These are phyloP conservation scores for Aspergillus sparsus DNA, from an alignment of 495 filamentous ascomycete genomes.

Conservation along the genomic window DNA sequence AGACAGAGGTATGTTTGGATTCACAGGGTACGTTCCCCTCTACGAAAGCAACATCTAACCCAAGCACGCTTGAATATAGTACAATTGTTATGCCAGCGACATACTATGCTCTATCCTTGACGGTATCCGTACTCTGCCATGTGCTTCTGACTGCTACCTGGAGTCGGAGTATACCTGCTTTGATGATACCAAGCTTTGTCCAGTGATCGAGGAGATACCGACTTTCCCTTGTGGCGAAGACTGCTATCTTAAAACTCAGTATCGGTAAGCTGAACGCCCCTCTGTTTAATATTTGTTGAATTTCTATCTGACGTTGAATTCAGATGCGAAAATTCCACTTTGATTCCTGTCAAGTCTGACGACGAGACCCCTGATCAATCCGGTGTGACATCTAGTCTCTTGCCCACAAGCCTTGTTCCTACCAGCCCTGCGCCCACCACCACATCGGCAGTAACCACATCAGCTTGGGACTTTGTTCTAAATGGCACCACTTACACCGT, in stretches of 20 bases:
- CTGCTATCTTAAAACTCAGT: neutral
- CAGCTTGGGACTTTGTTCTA: neutral
- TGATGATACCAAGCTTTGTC: constrained; percentile 1
- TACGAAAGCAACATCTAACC: neutral
- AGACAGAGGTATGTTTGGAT: neutral
- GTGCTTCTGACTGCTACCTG: neutral
- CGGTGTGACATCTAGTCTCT: neutral
- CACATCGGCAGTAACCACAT: neutral
- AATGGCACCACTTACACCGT: neutral
- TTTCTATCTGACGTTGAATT: neutral
- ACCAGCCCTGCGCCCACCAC: neutral
- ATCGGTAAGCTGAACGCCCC: neutral
- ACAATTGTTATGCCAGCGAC: neutral
- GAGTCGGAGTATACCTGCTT: neutral
- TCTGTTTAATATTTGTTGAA: neutral
- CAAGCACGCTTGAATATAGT: neutral
- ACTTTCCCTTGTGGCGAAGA: neutral
- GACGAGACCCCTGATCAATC: neutral
- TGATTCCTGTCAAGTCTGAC: neutral
- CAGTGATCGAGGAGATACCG: neutral
- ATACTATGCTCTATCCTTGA: neutral
- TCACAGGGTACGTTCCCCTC: neutral
- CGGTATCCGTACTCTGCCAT: neutral
- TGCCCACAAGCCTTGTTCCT: neutral
- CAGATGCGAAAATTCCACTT: neutral